Evolutionary conservation across 2,329 filamentous ascomycete species (phyloP), one percentile per base, ranked within the genome.

Genomic region (Scedosporium apiospermum): DNA sequence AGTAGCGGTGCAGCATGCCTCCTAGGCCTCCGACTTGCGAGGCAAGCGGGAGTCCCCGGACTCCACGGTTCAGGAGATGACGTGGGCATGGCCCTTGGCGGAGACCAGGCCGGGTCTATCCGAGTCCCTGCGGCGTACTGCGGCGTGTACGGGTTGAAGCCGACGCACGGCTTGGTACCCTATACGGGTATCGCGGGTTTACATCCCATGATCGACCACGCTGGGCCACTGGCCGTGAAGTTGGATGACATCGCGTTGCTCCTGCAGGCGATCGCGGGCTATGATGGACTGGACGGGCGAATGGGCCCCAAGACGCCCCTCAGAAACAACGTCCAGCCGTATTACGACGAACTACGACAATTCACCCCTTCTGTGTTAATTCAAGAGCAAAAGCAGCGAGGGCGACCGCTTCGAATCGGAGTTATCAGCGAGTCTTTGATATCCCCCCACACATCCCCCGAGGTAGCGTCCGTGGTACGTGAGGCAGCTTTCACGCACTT

Each of bases 221-320:
- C 74, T 10, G 77, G 77, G 0, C 77, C 78, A 0, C 76, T 81
- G 69, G 74, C 78, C 2, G 68, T 67, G 18, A 76, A 69, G 0
- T 69, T 80, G 0, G 64, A 72, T 10, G 78, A 80, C 46, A 72
- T 74, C 59, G 78, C 78, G 0, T 30, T 72, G 1, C 65, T 79
- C 14, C 70, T 81, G 1, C 69, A 76, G 61, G 75, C 74, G 0
- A 73, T 82, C 44, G 76, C 79, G 3, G 80, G 80, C 1, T 74
- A 74, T 57, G 80, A 83, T 66, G 77, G 78, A 12, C 72, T 81
- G n/a, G 80, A 83, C 66, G 69, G 73, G 0, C 72, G 75, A 7
- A 73, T 73, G 69, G 72, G 70, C 1, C 75, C 75, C 6, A 72
- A 73, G 64, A 71, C 74, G 1, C 75, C 75, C 0, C 68, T 78